phyloP scores from a whole-genome alignment of 306 rosid genomes.

The Vigna radiata region DNA sequence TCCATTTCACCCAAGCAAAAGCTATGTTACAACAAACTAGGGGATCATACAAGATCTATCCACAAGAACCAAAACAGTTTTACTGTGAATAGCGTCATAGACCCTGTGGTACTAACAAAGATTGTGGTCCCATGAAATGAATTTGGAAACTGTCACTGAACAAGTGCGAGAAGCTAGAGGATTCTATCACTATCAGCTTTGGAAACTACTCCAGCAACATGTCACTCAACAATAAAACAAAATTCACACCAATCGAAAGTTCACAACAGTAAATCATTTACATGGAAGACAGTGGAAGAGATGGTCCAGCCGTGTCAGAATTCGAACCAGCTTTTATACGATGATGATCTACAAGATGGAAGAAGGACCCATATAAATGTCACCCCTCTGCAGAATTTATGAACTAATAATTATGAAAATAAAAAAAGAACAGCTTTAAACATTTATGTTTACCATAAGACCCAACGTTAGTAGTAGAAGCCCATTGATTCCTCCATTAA shows the following conservation, averaged over 20 bases:
- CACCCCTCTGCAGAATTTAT: slow-evolving; percentile 21
- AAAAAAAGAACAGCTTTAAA: not conserved
- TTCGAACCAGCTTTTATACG: slow-evolving; percentile 68
- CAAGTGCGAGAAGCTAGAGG: not conserved
- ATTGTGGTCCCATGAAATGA: slow-evolving; percentile 31
- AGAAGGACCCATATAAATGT: slow-evolving; percentile 30
- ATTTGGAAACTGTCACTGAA: slow-evolving; percentile 4
- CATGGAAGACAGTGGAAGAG: slow-evolving; percentile 66
- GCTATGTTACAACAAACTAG: not conserved
- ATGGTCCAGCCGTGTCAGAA: slow-evolving; percentile 64
- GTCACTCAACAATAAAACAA: slow-evolving; percentile 5
- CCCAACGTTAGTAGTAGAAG: slow-evolving; percentile 58
- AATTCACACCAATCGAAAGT: slow-evolving; percentile 36
- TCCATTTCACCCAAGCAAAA: not conserved
- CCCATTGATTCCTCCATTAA: slow-evolving; percentile 71
- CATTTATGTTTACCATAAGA: slow-evolving; percentile 67
- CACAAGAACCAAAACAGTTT: slow-evolving; percentile 5
- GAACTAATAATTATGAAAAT: not conserved
- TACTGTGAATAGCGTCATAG: not conserved
- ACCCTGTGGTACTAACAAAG: slow-evolving; percentile 13
- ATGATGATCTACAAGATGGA: slow-evolving; percentile 55
- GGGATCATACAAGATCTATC: not conserved
- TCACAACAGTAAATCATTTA: slow-evolving; percentile 19
- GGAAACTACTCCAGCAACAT: slow-evolving; percentile 22
- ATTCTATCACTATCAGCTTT: slow-evolving; percentile 24